phyloP scores from a whole-genome alignment of 352 stramenopile species.

The Pythium grandisporangium region DNA sequence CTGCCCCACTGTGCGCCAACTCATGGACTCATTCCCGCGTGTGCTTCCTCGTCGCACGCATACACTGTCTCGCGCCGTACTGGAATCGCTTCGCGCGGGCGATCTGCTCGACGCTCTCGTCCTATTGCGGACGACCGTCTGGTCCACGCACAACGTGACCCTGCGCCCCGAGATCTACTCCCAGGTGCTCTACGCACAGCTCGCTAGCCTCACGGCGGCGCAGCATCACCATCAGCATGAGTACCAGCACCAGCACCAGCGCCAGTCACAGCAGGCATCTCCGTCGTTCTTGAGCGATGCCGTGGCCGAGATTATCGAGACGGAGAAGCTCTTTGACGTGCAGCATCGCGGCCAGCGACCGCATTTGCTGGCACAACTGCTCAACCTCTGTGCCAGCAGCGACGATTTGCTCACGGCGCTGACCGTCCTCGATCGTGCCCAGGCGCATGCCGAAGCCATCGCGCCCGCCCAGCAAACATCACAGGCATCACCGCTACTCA shows the following conservation, averaged over 20 bases:
- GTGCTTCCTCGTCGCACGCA: constrained; percentile 42
- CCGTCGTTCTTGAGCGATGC: too few species aligned
- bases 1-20: constrained; percentile 42
- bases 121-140: constrained; percentile 33
- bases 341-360: constrained; percentile 27
- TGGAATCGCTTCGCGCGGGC: constrained; percentile 34
- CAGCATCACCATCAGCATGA: too few species aligned
- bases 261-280: background rate
- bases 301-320: constrained; percentile 32
- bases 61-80: constrained; percentile 32
- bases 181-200: constrained; percentile 50
- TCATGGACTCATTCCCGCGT: constrained; percentile 43
- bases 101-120: constrained; percentile 33
- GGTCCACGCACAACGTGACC: constrained; percentile 24
- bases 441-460: constrained; percentile 16
- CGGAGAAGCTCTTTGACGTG: constrained; percentile 52
- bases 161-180: constrained; percentile 52
- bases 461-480: too few species aligned
- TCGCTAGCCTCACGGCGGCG: constrained; percentile 19
- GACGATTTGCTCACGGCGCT: constrained; percentile 52
- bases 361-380: constrained; percentile 37
- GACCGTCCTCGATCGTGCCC: constrained; percentile 49
- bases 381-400: constrained; percentile 65
- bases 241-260: background rate
- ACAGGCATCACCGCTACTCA: too few species aligned